Evolutionary conservation across 768 basidiomycete genomes (phyloP).

Genomic region (Udeniomyces megalosporus): DNA sequence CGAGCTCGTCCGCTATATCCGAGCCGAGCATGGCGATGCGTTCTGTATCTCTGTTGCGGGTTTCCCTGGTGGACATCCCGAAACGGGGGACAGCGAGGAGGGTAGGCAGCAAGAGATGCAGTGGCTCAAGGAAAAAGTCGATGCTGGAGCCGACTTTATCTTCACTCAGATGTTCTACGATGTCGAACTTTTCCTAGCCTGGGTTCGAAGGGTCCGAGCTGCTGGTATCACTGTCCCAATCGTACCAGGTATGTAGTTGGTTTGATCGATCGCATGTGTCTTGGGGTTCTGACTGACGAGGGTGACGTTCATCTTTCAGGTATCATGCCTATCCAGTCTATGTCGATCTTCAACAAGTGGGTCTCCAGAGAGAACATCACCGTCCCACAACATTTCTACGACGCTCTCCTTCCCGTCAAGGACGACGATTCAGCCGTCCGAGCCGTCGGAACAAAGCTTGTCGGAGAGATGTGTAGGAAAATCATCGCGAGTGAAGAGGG

Average conservation of each 20-base stretch:
- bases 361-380: constrained; percentile 31
- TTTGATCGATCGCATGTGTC: too few relatives aligned
- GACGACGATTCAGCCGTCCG: constrained; percentile 86
- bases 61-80: constrained; percentile 70
- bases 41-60: constrained; percentile 91
- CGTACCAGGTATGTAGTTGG: constrained; percentile 38
- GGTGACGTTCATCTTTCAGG: constrained; percentile 32
- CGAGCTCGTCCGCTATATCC: constrained; percentile 82
- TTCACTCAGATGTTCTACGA: constrained; percentile 99
- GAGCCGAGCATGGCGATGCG: constrained; percentile 64
- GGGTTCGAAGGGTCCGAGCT: constrained; percentile 66
- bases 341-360: constrained; percentile 78
- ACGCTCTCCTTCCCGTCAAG: constrained; percentile 67
- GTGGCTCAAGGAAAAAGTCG: constrained; percentile 78
- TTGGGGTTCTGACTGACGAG: not conserved
- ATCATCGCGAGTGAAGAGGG: constrained; percentile 57
- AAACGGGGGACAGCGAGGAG: constrained; percentile 34
- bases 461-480: constrained; percentile 80
- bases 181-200: constrained; percentile 71
- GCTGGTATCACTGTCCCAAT: constrained; percentile 80
- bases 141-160: constrained; percentile 78
- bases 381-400: constrained; percentile 60
- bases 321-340: constrained; percentile 89
- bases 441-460: constrained; percentile 80
- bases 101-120: constrained; percentile 54